Evolutionary conservation across 169 alveolate species (phyloP).

Genomic region (Cryptosporidium bovis): DNA sequence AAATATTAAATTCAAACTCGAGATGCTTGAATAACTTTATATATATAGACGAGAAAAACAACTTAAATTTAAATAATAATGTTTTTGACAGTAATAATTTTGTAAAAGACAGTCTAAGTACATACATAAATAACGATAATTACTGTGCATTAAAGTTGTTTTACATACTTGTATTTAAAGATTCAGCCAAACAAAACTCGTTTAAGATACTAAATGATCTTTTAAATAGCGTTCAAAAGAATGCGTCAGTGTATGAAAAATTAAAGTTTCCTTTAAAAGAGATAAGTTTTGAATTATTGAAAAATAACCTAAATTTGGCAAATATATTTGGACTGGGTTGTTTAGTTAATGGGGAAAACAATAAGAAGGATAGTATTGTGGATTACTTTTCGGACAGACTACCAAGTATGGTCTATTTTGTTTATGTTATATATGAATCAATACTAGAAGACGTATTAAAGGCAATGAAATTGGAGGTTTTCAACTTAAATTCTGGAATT

Average conservation of each 20-base stretch:
- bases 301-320: background rate
- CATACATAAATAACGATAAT: conserved; percentile 31
- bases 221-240: background rate
- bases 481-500: background rate
- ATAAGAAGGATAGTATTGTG: background rate
- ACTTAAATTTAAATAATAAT: background rate
- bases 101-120: conserved; percentile 29
- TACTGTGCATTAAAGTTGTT: conserved; percentile 46
- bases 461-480: conserved; percentile 29
- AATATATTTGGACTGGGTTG: no score
- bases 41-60: background rate
- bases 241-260: conserved; percentile 6
- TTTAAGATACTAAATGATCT: conserved; percentile 37
- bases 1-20: conserved; percentile 15
- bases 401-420: conserved; percentile 28
- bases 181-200: conserved; percentile 31
- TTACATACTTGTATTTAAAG: conserved; percentile 33
- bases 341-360: background rate
- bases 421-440: conserved; percentile 55
- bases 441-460: conserved; percentile 42
- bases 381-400: conserved; percentile 6
- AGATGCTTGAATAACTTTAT: background rate
- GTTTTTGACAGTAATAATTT: background rate
- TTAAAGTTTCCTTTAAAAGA: conserved; percentile 39
- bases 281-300: conserved; percentile 17